Evolutionary conservation across 1,284 basidiomycete genomes (phyloP).

Genomic region (Takashimella tepidaria): DNA sequence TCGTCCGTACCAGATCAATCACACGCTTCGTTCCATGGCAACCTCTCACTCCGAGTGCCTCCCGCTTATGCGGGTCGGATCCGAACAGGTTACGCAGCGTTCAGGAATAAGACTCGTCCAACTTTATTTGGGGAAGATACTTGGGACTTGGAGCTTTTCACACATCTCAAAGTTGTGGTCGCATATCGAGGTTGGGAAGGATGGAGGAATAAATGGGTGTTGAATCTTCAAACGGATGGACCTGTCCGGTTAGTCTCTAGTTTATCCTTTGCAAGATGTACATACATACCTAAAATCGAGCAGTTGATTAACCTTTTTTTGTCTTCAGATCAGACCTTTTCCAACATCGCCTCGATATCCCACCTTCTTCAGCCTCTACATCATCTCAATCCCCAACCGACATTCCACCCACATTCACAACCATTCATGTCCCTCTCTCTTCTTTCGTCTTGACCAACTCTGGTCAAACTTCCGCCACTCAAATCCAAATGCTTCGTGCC

Average conservation of each 20-base stretch:
- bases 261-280: neutral
- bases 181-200: slow-evolving; percentile 44
- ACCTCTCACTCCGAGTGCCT: slow-evolving; percentile 41
- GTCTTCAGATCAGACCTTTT: slow-evolving; percentile 49
- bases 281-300: neutral
- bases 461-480: slow-evolving; percentile 46
- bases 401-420: slow-evolving; percentile 44
- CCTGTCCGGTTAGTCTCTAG: slow-evolving; percentile 41
- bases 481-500: slow-evolving; percentile 49
- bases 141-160: slow-evolving; percentile 50
- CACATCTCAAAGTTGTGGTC: slow-evolving; percentile 49
- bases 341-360: slow-evolving; percentile 51
- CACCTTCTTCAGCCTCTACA: slow-evolving; percentile 26
- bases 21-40: slow-evolving; percentile 40
- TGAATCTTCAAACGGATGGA: slow-evolving; percentile 53
- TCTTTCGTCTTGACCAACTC: slow-evolving; percentile 52
- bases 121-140: slow-evolving; percentile 50
- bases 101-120: slow-evolving; percentile 49
- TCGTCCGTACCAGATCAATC: slow-evolving; percentile 8
- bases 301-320: neutral
- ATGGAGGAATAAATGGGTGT: slow-evolving; percentile 49
- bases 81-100: slow-evolving; percentile 51
- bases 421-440: slow-evolving; percentile 50
- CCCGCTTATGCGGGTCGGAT: slow-evolving; percentile 37
- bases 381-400: slow-evolving; percentile 20